phyloP scores from a whole-genome alignment of 208 protist species.

The Porcisia deanei region DNA sequence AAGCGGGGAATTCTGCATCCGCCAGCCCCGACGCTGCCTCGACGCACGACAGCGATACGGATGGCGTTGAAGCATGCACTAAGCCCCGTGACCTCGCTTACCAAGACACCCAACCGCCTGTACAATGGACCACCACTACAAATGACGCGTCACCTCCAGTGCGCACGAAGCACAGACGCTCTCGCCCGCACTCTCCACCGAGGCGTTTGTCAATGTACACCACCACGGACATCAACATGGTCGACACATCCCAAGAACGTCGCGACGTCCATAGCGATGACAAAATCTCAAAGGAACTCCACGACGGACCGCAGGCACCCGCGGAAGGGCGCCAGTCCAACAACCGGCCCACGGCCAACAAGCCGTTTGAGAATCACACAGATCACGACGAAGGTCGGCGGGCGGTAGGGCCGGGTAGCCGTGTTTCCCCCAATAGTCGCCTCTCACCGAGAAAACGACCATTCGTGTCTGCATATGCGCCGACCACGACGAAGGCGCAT shows the following conservation, averaged over 20 bases:
- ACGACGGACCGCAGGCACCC: background rate
- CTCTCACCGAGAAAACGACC: conserved; percentile 7
- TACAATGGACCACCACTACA: no score
- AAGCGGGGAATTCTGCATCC: background rate
- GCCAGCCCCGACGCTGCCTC: background rate
- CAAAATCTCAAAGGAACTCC: background rate
- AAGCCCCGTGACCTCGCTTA: background rate
- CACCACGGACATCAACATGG: background rate
- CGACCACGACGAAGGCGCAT: background rate
- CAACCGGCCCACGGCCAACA: conserved; percentile 6
- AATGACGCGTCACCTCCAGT: background rate
- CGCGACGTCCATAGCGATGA: conserved; percentile 6
- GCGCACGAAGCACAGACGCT: background rate
- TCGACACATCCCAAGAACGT: background rate
- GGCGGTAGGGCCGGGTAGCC: background rate
- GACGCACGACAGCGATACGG: background rate
- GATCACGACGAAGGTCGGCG: background rate
- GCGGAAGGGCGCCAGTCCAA: conserved; percentile 1
- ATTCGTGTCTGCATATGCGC: background rate
- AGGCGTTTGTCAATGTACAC: background rate
- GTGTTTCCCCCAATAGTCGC: background rate
- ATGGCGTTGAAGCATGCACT: background rate
- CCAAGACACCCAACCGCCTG: background rate
- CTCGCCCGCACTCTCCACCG: background rate
- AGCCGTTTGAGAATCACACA: conserved; percentile 1